phyloP scores from a whole-genome alignment of 768 basidiomycete genomes.

The Psilocybe cyanescens region DNA sequence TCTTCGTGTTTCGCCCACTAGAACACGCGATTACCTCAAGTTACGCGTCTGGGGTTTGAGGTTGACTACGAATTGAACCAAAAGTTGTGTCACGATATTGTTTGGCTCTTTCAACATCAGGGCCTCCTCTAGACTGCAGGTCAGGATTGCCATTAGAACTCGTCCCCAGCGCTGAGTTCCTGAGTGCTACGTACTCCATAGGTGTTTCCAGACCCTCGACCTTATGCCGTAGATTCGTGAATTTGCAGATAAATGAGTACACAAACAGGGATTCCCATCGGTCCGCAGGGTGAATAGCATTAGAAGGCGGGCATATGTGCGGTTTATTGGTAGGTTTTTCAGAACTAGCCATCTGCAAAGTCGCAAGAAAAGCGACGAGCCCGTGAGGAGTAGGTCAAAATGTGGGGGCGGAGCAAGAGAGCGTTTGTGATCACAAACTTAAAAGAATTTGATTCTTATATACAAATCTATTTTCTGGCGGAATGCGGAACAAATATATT shows the following conservation, averaged over 20 bases:
- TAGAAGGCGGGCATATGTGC: constrained; percentile 61
- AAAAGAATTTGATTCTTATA: constrained; percentile 40
- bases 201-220: constrained; percentile 79
- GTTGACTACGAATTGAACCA: constrained; percentile 79
- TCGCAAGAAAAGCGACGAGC: constrained; percentile 39
- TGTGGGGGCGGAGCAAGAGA: constrained; percentile 34
- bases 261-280: constrained; percentile 90
- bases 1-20: constrained; percentile 23
- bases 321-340: constrained; percentile 37
- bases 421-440: constrained; percentile 31
- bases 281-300: constrained; percentile 74
- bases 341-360: constrained; percentile 36
- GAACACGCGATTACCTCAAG: constrained; percentile 68
- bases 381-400: constrained; percentile 28
- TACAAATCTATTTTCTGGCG: constrained; percentile 35
- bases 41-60: constrained; percentile 89
- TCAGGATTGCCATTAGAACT: constrained; percentile 21
- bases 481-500: constrained; percentile 54
- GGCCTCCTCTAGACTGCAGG: constrained; percentile 75
- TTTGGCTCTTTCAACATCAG: constrained; percentile 74
- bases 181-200: constrained; percentile 71
- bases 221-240: constrained; percentile 74
- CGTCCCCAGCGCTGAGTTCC: constrained; percentile 2
- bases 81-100: constrained; percentile 71
- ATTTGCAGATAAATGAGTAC: constrained; percentile 84